Evolutionary conservation across 2,329 filamentous ascomycete genomes (phyloP), one percentile per base, ranked within the genome.

Genomic region (Colletotrichum acutatum): DNA sequence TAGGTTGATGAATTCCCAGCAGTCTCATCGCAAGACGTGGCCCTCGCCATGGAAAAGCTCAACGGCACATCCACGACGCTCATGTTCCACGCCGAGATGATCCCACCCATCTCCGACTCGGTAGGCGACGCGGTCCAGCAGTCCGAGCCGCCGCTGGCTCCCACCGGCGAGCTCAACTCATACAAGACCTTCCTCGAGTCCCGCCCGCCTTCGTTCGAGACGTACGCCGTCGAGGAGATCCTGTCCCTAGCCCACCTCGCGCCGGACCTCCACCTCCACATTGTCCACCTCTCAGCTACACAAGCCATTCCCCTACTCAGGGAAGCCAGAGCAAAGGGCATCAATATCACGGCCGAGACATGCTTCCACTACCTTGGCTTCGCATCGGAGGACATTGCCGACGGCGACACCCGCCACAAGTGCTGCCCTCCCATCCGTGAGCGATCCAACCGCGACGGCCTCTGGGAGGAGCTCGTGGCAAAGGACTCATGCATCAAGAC

Each of bases 41-140:
- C 89, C 1, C 89, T 93, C 52, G 95, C 94, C 56, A 95, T 99
- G 90, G 86, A 87, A 34, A 94, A 93, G 59, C 89, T 99, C 74
- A 93, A 94, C 74, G 91, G 94, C 77, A 89, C 92, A 66, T 89
- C 94, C 22, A 98, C 97, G 2, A 97, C 95, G 0, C 91, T 98
- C 78, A 98, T 99, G 96, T 99, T 99, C 86, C 97, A 99, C 80
- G 97, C 97, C 69, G 97, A 99, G 83, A 98, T 98, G 95, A 92
- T 97, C 14, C 95, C 96, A n/a, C 94, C 95, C 22, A 93, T 95
- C 76, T 85, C 93, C 62, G 90, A 91, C 76, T 95, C 94, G 0
- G 93, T 95, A 2, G 93, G 94, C 66, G 94, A 97, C 80, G 90
- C 91, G 30, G 91, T 95, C 4, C 92, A 94, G 78, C 83, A 84